Evolutionary conservation across 2,329 filamentous ascomycete species (phyloP).

Genomic region (Trichoderma sp.): DNA sequence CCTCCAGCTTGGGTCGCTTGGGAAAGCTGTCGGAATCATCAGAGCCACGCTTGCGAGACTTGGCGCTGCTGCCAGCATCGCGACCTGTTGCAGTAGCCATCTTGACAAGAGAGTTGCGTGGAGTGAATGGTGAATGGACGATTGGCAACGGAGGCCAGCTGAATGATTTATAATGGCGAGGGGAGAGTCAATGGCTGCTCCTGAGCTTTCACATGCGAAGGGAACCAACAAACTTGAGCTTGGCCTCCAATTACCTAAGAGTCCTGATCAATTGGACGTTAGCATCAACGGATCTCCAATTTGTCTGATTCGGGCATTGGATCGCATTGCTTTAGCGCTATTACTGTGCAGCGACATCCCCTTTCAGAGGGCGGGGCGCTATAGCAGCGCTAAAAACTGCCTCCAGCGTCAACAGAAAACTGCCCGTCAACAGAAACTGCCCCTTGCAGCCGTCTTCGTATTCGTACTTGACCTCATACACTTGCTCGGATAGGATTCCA

Average conservation of each 20-base stretch:
- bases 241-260: not conserved
- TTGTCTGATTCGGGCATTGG: not conserved
- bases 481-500: not conserved
- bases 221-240: not conserved
- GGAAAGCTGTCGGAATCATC: constrained; percentile 42
- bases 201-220: not conserved
- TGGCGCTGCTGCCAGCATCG: constrained; percentile 34
- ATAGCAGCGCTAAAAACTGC: not conserved
- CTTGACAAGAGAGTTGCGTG: constrained; percentile 4
- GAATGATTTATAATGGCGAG: not conserved
- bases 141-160: not conserved
- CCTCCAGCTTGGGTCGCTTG: constrained; percentile 50
- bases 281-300: not conserved
- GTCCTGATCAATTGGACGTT: not conserved
- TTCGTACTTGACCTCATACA: not conserved
- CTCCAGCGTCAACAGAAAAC: too few species aligned
- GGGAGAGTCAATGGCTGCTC: not conserved
- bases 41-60: constrained; percentile 46
- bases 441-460: not conserved
- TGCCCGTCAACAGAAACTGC: not conserved
- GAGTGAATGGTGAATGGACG: not conserved
- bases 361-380: not conserved
- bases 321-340: not conserved
- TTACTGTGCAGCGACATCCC: not conserved
- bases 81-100: constrained; percentile 36